A percentile compares a stretch with the other conserved stretches of the same genome.
phyloP scores from a whole-genome alignment of 495 filamentous ascomycete genomes.

The Daldinia childiae region DNA sequence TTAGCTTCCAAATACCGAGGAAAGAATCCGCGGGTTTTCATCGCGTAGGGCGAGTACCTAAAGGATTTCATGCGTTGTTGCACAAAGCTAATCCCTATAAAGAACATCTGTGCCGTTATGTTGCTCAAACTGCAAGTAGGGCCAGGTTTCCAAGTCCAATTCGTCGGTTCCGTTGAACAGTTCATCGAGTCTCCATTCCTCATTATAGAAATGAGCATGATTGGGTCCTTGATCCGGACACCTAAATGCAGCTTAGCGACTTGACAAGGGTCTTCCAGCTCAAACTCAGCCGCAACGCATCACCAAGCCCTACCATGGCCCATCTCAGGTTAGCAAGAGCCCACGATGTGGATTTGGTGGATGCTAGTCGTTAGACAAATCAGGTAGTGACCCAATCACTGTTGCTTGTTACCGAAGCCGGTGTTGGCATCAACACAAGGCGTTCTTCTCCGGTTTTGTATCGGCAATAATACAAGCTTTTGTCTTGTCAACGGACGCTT shows the following conservation, averaged over 20 bases:
- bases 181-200: slow-evolving; percentile 25
- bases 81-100: neutral
- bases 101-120: neutral
- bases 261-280: slow-evolving; percentile 13
- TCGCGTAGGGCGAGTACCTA: slow-evolving; percentile 16
- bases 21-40: neutral
- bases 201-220: neutral
- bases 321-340: slow-evolving; percentile 23
- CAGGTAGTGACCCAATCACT: slow-evolving; percentile 19
- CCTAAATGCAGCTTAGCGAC: neutral
- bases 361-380: slow-evolving; percentile 24
- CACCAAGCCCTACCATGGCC: slow-evolving; percentile 29
- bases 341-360: slow-evolving; percentile 34
- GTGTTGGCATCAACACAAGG: slow-evolving; percentile 20
- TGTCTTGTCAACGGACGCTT: slow-evolving; percentile 2
- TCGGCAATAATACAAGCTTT: slow-evolving; percentile 8
- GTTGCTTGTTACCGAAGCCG: slow-evolving; percentile 16
- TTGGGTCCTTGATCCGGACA: slow-evolving; percentile 8
- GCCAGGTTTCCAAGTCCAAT: slow-evolving; percentile 29
- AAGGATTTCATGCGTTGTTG: slow-evolving; percentile 1
- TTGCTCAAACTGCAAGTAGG: slow-evolving; percentile 11
- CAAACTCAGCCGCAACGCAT: slow-evolving; percentile 38
- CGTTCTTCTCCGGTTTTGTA: slow-evolving; percentile 19
- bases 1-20: neutral
- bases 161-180: slow-evolving; percentile 32